phyloP scores from a whole-genome alignment of 345 rosid genomes.

The Corchorus olitorius region DNA sequence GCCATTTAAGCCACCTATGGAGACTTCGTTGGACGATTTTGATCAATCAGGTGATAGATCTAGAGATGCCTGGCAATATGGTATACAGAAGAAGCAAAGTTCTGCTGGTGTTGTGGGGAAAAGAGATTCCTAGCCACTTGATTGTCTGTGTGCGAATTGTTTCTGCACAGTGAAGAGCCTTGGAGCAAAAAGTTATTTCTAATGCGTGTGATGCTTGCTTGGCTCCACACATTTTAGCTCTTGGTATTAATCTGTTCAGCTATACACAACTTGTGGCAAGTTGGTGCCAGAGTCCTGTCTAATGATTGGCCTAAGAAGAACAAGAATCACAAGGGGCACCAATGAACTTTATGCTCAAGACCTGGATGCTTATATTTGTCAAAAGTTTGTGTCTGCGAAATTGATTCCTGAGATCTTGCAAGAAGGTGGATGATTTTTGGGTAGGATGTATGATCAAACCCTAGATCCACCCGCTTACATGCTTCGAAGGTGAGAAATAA shows the following conservation, averaged over 20 bases:
- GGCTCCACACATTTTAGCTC: constrained; percentile 17
- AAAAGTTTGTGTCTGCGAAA: background rate
- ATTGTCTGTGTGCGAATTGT: constrained; percentile 7
- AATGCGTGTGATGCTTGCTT: constrained; percentile 14
- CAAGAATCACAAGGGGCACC: constrained; percentile 9
- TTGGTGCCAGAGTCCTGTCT: background rate
- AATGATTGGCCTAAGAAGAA: background rate
- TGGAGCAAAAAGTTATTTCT: background rate
- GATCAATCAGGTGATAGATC: constrained; percentile 62
- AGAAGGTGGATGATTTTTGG: constrained; percentile 25
- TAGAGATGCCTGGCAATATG: constrained; percentile 84
- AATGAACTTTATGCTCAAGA: background rate
- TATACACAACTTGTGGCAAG: constrained; percentile 16
- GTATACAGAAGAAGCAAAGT: constrained; percentile 57
- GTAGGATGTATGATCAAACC: constrained; percentile 26
- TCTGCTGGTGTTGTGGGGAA: constrained; percentile 49
- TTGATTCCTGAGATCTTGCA: constrained; percentile 20
- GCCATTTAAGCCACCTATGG: constrained; percentile 44
- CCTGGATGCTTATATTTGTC: constrained; percentile 5
- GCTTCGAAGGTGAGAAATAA: constrained; percentile 30
- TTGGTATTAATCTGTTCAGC: constrained; percentile 8
- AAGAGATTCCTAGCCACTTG: constrained; percentile 44
- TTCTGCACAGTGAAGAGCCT: background rate
- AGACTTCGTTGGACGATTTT: constrained; percentile 60
- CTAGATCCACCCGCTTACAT: constrained; percentile 24